Percentiles rank a stretch among this genome's conserved stretches.
phyloP scores from a whole-genome alignment of 495 filamentous ascomycete genomes.

The Hyaloscypha finlandica region DNA sequence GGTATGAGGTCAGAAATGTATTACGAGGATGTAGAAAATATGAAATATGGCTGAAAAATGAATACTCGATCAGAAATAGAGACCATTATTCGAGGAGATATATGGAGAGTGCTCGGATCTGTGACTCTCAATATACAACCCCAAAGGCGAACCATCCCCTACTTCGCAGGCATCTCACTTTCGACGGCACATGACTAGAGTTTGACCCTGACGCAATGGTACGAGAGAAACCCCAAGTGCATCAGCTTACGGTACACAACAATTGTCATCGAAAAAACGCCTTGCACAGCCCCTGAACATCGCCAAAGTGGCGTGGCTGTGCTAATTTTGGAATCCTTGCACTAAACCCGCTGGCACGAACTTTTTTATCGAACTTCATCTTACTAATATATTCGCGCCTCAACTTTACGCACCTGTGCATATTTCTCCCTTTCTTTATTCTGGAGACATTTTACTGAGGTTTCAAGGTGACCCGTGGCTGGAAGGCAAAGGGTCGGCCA shows the following conservation, averaged over 20 bases:
- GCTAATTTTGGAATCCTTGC: slow-evolving; percentile 8
- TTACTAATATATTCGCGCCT: neutral
- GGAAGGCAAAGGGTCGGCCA: neutral
- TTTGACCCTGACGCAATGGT: too few relatives aligned
- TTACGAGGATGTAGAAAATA: too few relatives aligned
- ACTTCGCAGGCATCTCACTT: too few relatives aligned
- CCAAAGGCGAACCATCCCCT: too few relatives aligned
- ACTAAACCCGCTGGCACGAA: neutral
- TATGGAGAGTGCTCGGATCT: too few relatives aligned
- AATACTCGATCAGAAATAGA: too few relatives aligned
- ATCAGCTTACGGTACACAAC: neutral
- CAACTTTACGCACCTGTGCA: neutral
- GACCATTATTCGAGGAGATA: too few relatives aligned
- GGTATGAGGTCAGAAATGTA: too few relatives aligned
- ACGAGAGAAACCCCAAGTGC: neutral
- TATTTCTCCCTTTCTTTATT: neutral
- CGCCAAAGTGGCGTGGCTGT: slow-evolving; percentile 4
- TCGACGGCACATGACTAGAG: too few relatives aligned
- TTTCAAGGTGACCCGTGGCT: neutral
- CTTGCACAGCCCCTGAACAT: slow-evolving; percentile 5
- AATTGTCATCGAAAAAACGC: neutral
- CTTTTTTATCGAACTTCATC: neutral
- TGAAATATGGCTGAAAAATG: too few relatives aligned
- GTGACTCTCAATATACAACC: too few relatives aligned
- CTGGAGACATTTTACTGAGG: neutral